Conservation (phyloP, 768 basidiomycete genomes). For the Psilocybe tampanensis region DNA sequence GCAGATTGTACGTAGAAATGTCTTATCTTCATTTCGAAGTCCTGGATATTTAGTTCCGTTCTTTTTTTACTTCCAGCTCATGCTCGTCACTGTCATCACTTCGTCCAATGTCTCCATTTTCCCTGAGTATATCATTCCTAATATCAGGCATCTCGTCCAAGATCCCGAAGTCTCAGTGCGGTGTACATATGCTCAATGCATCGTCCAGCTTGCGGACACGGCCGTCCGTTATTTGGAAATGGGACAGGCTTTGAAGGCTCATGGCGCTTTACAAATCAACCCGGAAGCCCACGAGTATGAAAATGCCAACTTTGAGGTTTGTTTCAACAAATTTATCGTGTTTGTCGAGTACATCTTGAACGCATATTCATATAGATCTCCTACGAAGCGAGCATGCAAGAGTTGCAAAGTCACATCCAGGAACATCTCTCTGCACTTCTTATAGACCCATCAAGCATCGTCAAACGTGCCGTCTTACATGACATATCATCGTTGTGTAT, state of each 20-base stretch:
- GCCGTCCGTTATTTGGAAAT: slow-evolving; percentile 91
- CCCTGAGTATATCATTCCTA: slow-evolving; percentile 94
- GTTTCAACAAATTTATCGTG: slow-evolving; percentile 12
- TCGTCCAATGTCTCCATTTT: slow-evolving; percentile 83
- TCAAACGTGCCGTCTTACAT: slow-evolving; percentile 88
- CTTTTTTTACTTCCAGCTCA: slow-evolving; percentile 25
- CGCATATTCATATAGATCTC: slow-evolving; percentile 61
- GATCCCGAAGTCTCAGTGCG: slow-evolving; percentile 85
- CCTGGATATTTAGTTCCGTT: background rate
- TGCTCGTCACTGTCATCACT: slow-evolving; percentile 76
- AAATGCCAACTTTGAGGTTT: slow-evolving; percentile 79
- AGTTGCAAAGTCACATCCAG: slow-evolving; percentile 83
- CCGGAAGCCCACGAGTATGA: slow-evolving; percentile 74
- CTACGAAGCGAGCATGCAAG: slow-evolving; percentile 85
- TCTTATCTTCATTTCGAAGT: background rate
- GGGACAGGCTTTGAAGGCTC: slow-evolving; percentile 87
- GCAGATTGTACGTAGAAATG: slow-evolving; percentile 68
- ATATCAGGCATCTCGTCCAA: slow-evolving; percentile 77
- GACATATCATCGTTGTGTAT: slow-evolving; percentile 89
- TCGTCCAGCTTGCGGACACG: slow-evolving; percentile 83
- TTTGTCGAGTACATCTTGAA: background rate
- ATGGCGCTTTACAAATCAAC: slow-evolving; percentile 69
- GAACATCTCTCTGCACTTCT: slow-evolving; percentile 87
- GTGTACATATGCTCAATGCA: slow-evolving; percentile 81
- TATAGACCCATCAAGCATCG: slow-evolving; percentile 85